Base-by-base conservation (phyloP, 1,139 yeast species). In the Waltiozyma sp. region DNA sequence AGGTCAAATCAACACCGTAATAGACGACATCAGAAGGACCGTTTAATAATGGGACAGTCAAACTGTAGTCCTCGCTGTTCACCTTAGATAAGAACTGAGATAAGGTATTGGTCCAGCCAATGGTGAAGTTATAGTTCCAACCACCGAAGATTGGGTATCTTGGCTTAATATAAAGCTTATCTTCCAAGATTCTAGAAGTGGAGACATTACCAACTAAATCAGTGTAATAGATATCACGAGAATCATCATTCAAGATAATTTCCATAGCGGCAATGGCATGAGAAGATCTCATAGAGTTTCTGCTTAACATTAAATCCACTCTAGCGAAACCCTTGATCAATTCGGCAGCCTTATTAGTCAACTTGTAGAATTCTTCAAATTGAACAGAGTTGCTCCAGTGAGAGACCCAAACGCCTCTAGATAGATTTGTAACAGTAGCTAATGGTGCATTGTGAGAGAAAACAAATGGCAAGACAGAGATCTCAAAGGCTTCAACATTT, bases 131-230 rank as follows among this genome's bases (percentile, higher is more conserved):
- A 65, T 88, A 91, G 55, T 80, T 75, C 99, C 99, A 91, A 37
- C 89, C 94, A 41, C 98, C 99, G 64, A 87, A 85, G 9, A 91
- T 58, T 13, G 99, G 99, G 68, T 71, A 91, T 60, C 99, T 74
- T 44, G 98, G 98, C 56, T 74, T 77, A 50, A 91, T 62, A 38
- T 80, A 68, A 45, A 87, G 65, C 48, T 70, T 74, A 44, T 71
- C 64, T 2, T 56, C 57, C 15, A 71, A 56, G 37, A 73, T 65
- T 48, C 70, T 69, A 46, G 85, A 83, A 6, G 96, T 85, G 9
- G 95, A 80, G n/a, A 91, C 96, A 64, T 86, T 85, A 23, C 98
- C 98, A 26, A 91, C 96, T 53, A 83, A 74, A 62, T 91, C 98
- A 19, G 87, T 80, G 59, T 69, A 86, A 66, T 85, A 91, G 41